A percentile compares a stretch with the other conserved stretches of the same genome.
These are phyloP conservation scores for Microbotryum saponariae DNA, from an alignment of 1,284 basidiomycete species.

Conservation along the genomic window DNA sequence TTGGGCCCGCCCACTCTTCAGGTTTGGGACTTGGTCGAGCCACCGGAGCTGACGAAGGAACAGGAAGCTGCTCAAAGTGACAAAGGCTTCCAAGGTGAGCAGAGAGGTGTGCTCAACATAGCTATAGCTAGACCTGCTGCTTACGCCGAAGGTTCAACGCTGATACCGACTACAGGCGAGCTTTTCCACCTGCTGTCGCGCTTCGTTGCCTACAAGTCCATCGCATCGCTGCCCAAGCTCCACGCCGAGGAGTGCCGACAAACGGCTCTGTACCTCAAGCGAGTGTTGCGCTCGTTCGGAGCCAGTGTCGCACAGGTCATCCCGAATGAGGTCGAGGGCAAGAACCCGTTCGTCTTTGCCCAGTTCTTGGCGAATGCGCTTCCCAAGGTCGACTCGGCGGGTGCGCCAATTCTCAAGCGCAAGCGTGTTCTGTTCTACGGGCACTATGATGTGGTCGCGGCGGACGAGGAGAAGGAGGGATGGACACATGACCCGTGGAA, in stretches of 20 bases:
- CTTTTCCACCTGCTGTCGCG: constrained; percentile 63
- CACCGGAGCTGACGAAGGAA: too few relatives aligned
- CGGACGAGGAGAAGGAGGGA: constrained; percentile 43
- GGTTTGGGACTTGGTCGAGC: constrained; percentile 17
- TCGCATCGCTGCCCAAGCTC: constrained; percentile 55
- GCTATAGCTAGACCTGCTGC: constrained; percentile 7
- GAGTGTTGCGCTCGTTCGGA: constrained; percentile 75
- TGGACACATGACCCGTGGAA: constrained; percentile 84
- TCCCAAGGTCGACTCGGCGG: constrained; percentile 6
- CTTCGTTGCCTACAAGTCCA: constrained; percentile 78
- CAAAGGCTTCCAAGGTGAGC: constrained; percentile 12
- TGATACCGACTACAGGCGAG: constrained; percentile 16
- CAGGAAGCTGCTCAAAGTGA: too few relatives aligned
- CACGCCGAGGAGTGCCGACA: constrained; percentile 80
- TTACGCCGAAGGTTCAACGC: neutral
- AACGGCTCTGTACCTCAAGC: constrained; percentile 80
- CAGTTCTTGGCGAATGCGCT: constrained; percentile 59
- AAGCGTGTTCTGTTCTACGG: constrained; percentile 80
- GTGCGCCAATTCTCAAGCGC: constrained; percentile 28
- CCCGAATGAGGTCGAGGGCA: constrained; percentile 9
- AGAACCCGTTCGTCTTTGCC: constrained; percentile 76
- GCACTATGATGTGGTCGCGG: constrained; percentile 82
- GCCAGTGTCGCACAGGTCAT: constrained; percentile 44
- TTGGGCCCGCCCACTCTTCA: too few relatives aligned
- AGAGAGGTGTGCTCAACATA: neutral